Evolutionary conservation across 169 alveolate genomes (phyloP), one percentile per base, ranked within the genome.

Genomic region (Ichthyophthirius multifiliis): DNA sequence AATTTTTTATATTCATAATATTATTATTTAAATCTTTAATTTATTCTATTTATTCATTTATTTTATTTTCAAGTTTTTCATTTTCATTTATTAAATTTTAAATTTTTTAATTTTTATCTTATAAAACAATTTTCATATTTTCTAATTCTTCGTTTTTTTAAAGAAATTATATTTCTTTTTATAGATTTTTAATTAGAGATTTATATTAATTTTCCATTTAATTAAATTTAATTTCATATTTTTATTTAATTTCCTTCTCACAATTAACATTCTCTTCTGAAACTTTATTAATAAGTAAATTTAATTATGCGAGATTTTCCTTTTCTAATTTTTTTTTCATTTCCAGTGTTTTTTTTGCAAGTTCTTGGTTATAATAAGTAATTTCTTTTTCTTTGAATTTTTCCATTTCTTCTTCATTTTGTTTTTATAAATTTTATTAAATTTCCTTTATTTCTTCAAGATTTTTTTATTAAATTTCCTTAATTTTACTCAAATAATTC

Each of bases 331-430:
- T 74, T 15, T 83, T 84, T 32, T 85, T 74, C 75, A 91, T 83
- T 64, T 75, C 76, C 48, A 65, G 48, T n/a, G 81, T 78, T 43
- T 86, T 75, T 43, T 86, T 86, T 34, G 85, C 65, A 39, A 83
- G 37, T 13, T 88, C 86, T 10, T 86, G 76, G 35, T 83, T 55
- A 39, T 82, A 43, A 65, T 83, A 83, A 34, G 75, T 88, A 45
- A 77, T 84, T 91, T 91, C 83, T 41, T 89, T 90, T 65, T 89
- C 92, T 31, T 83, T 67, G 75, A 83, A 75, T 34, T 81, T 65
- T 62, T 74, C 83, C 46, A 79, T 43, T 35, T 85, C 65, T 20
- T 81, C 87, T 43, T 83, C 76, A 30, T 83, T 85, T 32, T 65
- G 75, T 82, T 88, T 85, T 43, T 85, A 47, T 67, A 86, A 74